Evolutionary conservation across 2,329 filamentous ascomycete genomes (phyloP), one percentile per base, ranked within the genome.

Genomic region (Pestalotiopsis sp.): DNA sequence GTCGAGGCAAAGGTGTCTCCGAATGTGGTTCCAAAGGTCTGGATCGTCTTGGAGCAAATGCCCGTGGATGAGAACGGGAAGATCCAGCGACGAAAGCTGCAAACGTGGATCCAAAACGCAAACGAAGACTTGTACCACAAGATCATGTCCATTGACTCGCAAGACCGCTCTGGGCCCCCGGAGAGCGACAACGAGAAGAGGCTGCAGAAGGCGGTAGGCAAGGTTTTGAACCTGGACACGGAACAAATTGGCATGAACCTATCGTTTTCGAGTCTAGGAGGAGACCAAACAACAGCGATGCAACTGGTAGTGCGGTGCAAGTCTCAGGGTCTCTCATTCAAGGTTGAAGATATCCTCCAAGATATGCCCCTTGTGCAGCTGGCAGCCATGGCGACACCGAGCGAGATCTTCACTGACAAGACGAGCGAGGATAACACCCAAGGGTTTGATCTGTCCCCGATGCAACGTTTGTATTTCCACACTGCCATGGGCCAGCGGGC

Each of bases 61-160:
- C 84, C 84, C 6, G 66, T 81, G n/a, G 79, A 79, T 61, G 76
- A 78, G 0, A 72, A 77, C 13, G 83, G 82, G 14, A 76, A 80
- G 23, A 75, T 81, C 63, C 80, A 87, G 72, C 78, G 80, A 57
- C 79, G 84, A 39, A 80, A 79, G 68, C 72, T 88, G 58, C 85
- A 86, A 69, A 86, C 84, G 3, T 88, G 86, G 86, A 82, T 83
- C 31, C 85, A 87, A 75, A 87, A 87, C 70, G 81, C 84, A 61
- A 84, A 85, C 69, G 81, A 86, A 66, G 79, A 82, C 36, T 71
- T 80, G 27, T 82, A 86, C 71, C 79, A 81, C 57, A 83, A 82
- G 62, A 83, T 87, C 57, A 79, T 84, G 75, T 80, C 79, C 62
- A 75, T 86, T 23, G 79, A 82, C 27, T 78, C 78, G 9, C 78